phyloP scores from a whole-genome alignment of 2,329 filamentous ascomycete genomes.

The Neofusicoccum cordaticola region DNA sequence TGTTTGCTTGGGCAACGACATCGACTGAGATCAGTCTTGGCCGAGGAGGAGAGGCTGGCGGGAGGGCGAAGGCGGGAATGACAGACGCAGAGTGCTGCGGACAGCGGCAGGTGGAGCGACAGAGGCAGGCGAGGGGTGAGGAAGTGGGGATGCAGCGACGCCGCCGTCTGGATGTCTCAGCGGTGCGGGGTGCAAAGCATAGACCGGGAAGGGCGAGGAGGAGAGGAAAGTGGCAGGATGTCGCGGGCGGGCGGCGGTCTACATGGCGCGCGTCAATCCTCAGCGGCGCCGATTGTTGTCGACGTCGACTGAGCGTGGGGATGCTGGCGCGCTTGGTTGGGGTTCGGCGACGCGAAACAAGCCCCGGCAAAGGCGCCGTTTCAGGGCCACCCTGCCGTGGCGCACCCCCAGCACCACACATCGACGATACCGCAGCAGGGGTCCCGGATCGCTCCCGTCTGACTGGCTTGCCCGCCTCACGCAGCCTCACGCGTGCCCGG shows the following conservation, averaged over 20 bases:
- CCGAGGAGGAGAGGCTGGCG: not conserved
- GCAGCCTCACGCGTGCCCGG: not conserved
- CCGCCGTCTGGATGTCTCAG: no score
- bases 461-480: not conserved
- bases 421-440: not conserved
- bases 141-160: not conserved
- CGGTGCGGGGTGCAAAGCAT: not conserved
- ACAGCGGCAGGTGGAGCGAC: not conserved
- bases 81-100: not conserved
- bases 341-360: constrained; percentile 2
- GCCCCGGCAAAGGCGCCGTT: constrained; percentile 7
- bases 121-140: not conserved
- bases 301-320: not conserved
- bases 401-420: not conserved
- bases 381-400: not conserved
- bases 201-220: not conserved
- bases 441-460: not conserved
- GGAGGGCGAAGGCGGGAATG: not conserved
- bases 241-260: not conserved
- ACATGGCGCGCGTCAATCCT: not conserved
- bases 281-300: constrained; percentile 3
- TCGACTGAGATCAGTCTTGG: not conserved
- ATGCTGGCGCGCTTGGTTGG: not conserved
- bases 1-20: not conserved
- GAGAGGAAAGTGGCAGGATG: not conserved